Evolutionary conservation across 148 eudicot genomes (phyloP).

Genomic region (Arctostaphylos glauca): DNA sequence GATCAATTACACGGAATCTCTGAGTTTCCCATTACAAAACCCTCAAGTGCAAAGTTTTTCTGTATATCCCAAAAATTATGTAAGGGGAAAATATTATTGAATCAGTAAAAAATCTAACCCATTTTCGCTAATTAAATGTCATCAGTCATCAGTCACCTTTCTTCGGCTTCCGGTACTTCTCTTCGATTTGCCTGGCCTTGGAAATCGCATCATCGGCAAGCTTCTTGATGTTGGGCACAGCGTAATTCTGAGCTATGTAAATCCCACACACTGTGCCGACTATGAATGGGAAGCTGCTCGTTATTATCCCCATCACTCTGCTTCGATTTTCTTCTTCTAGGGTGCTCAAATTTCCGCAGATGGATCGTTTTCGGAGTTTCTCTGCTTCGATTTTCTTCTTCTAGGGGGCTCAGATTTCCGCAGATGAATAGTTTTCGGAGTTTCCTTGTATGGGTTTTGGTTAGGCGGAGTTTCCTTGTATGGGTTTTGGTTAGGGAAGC

Average conservation of each 20-base stretch:
- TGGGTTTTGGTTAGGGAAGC: neutral
- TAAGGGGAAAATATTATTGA: neutral
- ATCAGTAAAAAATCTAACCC: neutral
- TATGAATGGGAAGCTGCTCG: constrained; percentile 46
- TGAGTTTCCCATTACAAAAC: neutral
- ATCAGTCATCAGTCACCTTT: constrained; percentile 2
- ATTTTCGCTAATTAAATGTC: neutral
- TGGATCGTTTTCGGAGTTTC: neutral
- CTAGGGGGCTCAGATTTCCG: too few relatives aligned
- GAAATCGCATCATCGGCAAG: constrained; percentile 29
- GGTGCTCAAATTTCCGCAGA: neutral
- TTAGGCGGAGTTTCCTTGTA: neutral
- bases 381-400: too few relatives aligned
- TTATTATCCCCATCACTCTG: constrained; percentile 40
- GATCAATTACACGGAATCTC: neutral
- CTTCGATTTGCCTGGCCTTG: constrained; percentile 34
- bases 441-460: too few relatives aligned
- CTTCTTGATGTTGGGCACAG: constrained; percentile 47
- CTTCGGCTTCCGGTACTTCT: neutral
- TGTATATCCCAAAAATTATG: neutral
- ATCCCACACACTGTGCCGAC: constrained; percentile 51
- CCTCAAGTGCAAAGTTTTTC: neutral
- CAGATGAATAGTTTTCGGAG: too few relatives aligned
- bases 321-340: neutral
- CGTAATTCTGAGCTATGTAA: constrained; percentile 72